These are phyloP conservation scores for Tetracentron sinense DNA, from an alignment of 164 flowering plant species.

Conservation along the genomic window DNA sequence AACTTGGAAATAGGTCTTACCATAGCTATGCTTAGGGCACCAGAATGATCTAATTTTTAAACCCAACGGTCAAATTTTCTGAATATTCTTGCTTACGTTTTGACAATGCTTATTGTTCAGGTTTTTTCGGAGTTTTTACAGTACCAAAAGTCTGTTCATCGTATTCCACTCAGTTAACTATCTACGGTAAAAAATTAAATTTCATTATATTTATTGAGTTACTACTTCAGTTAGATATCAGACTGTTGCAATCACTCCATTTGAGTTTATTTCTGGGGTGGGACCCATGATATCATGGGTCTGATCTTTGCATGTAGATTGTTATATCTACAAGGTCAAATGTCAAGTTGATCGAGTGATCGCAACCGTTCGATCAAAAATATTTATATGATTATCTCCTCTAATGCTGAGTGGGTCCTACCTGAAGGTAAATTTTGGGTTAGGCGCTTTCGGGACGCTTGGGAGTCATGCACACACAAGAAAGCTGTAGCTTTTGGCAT, in stretches of 20 bases:
- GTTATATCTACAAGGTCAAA: no score
- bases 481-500: conserved; percentile 61
- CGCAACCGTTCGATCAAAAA: not conserved
- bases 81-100: not conserved
- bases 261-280: not conserved
- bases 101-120: conserved; percentile 32
- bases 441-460: conserved; percentile 67
- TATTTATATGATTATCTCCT: not conserved
- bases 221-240: no score
- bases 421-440: conserved; percentile 68
- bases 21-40: not conserved
- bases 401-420: not conserved
- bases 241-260: not conserved
- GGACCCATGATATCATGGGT: no score
- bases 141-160: conserved; percentile 73
- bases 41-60: no score
- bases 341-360: not conserved
- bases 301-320: no score
- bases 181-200: conserved; percentile 40
- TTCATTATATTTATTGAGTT: not conserved
- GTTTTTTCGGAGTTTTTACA: conserved; percentile 76
- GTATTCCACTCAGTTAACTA: conserved; percentile 56
- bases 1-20: no score
- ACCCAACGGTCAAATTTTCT: not conserved
- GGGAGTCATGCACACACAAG: conserved; percentile 89